Base-by-base conservation (phyloP, 768 basidiomycete genomes). In the Trametes gibbosa region DNA sequence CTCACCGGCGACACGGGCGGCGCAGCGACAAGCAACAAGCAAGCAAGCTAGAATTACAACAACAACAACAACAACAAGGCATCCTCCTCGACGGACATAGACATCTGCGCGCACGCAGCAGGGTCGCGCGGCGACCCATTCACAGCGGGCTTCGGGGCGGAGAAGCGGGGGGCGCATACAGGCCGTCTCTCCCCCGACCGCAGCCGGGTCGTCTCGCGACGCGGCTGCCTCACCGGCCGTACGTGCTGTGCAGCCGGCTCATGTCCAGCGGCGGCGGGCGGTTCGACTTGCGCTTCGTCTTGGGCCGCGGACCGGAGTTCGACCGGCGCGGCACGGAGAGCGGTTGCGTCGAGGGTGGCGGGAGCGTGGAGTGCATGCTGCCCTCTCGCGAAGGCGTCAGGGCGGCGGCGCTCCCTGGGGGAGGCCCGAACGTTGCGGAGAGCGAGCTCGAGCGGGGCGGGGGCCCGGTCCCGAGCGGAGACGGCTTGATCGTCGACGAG, bases 181-280 rank as follows among this genome's bases (percentile, higher is more conserved):
- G n/a, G n/a, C n/a, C n/a, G n/a, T n/a, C n/a, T n/a, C n/a, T n/a
- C n/a, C 41, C 35, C 32, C 21, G 21, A n/a, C n/a, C 17, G 41
- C 24, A 41, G 57, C 57, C 57, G 47, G 58, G 48, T 35, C 59
- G 59, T 53, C 41, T 37, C 48, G 56, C 61, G 42, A 55, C 40
- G 51, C 19, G 43, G 56, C 27, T 25, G 21, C 45, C 52, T 40
- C 61, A 62, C 47, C 61, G 56, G 34, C 51, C 56, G 27, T 62
- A 62, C 32, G 61, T 50, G 46, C 55, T 56, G 48, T 62, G 61
- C 45, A 62, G 56, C 14, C 61, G 56, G 35, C 56, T 53, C 61
- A 62, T 62, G 52, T 62, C 61, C 37, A 62, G 50, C 41, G 61
- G 61, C n/a, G 61, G 61, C 12, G 61, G 61, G 23, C 61, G 61